Evolutionary conservation across 805 yeast species (phyloP).

Genomic region (Limtongozyma cylindracea): DNA sequence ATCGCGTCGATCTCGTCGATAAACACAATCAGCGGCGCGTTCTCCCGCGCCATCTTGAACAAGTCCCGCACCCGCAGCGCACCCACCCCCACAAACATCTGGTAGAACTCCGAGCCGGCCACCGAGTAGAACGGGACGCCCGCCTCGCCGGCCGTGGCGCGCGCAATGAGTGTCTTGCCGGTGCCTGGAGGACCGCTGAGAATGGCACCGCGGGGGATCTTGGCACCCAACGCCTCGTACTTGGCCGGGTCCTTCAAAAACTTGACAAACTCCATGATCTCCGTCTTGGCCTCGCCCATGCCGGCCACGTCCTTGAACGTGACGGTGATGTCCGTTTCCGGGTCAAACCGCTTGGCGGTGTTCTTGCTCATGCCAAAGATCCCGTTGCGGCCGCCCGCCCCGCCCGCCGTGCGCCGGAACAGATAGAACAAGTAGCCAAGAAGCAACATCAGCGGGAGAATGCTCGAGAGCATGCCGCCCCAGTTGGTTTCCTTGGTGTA

Average conservation of each 20-base stretch:
- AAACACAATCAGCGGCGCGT: conserved; percentile 77
- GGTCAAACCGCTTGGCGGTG: conserved; percentile 59
- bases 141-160: conserved; percentile 94
- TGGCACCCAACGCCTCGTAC: conserved; percentile 76
- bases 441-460: conserved; percentile 59
- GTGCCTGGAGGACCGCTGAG: conserved; percentile 94
- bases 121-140: conserved; percentile 84
- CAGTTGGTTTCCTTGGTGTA: conserved; percentile 48
- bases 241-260: conserved; percentile 67
- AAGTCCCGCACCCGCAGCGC: conserved; percentile 86
- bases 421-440: conserved; percentile 61
- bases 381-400: conserved; percentile 22
- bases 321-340: conserved; percentile 60
- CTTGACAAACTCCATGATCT: conserved; percentile 85
- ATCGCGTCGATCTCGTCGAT: conserved; percentile 94
- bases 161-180: conserved; percentile 80
- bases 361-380: conserved; percentile 59
- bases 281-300: conserved; percentile 82
- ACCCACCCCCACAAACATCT: conserved; percentile 94
- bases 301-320: conserved; percentile 86
- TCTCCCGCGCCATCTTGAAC: conserved; percentile 70
- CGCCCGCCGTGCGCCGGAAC: conserved; percentile 14
- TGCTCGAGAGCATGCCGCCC: conserved; percentile 35
- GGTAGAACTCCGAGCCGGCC: conserved; percentile 89
- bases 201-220: conserved; percentile 89